Base-by-base conservation (phyloP, 2,329 filamentous ascomycete genomes). In the Ophiocordyceps camponoti-leonardi region DNA sequence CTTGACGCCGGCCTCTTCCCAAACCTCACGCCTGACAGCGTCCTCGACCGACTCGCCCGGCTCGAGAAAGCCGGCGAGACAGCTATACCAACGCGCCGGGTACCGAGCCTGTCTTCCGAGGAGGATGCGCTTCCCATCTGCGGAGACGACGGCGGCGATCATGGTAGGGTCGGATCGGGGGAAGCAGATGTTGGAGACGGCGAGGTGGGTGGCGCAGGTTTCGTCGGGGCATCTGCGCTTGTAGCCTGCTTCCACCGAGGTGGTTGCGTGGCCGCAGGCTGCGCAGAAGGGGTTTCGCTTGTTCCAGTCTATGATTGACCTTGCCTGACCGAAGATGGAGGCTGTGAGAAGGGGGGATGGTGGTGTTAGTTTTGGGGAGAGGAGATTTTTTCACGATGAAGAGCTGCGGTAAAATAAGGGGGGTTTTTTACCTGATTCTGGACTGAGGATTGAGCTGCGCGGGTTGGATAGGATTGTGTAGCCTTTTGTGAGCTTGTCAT, bases 271-370 rank as follows among this genome's bases (percentile, higher is more conserved):
- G 31, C 92, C 90, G 63, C 92, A 98, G 46, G 82, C 81, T 30
- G 80, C 87, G 62, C 92, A 98, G 70, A 86, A 98, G 28, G 82
- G 83, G 64, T 94, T 94, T 44, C 90, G 83, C 23, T 72, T 72
- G 65, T 98, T 96, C 92, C 92, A 98, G 67, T 96, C 92, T 33
- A 93, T 69, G 23, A 95, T 71, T 42, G 87, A 83, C 46, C 90
- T 80, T 8, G 87, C 85, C 63, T 94, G 86, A 14, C 86, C 90
- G 54, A 87, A 94, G 42, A 94, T 83, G 44, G 88, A 86, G 48
- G 88, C 92, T 92, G 50, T 16, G 13, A 7, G 2, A n/a, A n/a
- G 10, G n/a, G 14, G 23, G 20, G 31, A 28, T n/a, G n/a, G n/a
- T n/a, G 41, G 41, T 5, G 18, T 2, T 22, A 30, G 23, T 5